Base-by-base conservation (phyloP, 148 eudicot genomes). In the Chenopodium quinoa region DNA sequence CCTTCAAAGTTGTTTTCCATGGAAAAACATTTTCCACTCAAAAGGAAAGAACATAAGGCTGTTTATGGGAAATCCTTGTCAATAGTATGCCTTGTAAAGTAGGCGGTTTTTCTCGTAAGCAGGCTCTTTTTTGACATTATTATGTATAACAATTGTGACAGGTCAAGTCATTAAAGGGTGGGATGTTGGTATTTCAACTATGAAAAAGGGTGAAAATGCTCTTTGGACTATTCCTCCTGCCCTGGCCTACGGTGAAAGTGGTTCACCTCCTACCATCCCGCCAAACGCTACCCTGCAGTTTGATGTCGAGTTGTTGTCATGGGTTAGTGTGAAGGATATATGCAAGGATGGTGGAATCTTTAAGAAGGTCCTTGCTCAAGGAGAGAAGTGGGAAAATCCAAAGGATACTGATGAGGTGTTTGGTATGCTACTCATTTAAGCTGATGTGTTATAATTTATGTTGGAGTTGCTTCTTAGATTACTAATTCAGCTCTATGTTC, bases 91-190 rank as follows among this genome's bases (percentile, higher is more conserved):
- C n/a, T 31, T 34, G n/a, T 22, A 1, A 44, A 46, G 27, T 5
- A 40, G 50, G 73, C 11, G 40, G 2, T 20, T 11, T 23, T 23
- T 73, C 19, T 6, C 0, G 11, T n/a, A 72, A n/a, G 54, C 17
- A 44, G 29, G 54, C 40, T 17, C 12, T n/a, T 23, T 47, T 25
- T 19, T 73, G 31, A 46, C 34, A 10, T 74, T 0, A 4, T 10
- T 64, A 25, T 73, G n/a, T 73, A 20, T 68, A 44, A 44, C 75
- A 73, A 67, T 60, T 25, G 75, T 67, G 66, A 72, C 89, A 96
- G 99, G 99, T 16, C 95, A 96, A 92, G 99, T 96, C 6, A 96
- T 96, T 37, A 92, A 92, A 89, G 99, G 98, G 82, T 96, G 99
- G 99, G 99, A 96, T 52, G 78, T 77, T 60, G 99, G 98, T 64